Evolutionary conservation across 352 stramenopile species (phyloP), one percentile per base, ranked within the genome.

Genomic region (Lagenidium giganteum): DNA sequence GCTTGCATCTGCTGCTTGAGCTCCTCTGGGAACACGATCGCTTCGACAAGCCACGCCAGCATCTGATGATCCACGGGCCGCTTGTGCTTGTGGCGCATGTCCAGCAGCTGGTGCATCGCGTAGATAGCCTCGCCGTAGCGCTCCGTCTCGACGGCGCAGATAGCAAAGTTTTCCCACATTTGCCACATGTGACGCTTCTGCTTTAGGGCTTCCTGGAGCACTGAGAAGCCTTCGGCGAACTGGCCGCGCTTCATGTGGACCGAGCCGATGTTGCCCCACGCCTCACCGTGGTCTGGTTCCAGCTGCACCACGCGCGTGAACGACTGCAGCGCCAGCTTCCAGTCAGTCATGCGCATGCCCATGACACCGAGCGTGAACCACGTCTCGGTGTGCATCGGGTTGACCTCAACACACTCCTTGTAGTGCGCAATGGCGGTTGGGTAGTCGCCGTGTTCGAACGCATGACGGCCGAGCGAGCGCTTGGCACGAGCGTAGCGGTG

Each of bases 181-280:
- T 87, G 70, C 81, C 80, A 95, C 73, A 92, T 89, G 45, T 76
- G 53, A 22, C 78, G 75, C 55, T 88, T 89, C 39, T 93, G 78
- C 58, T 94, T 95, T 14, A 94, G 61, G 20, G 70, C 82, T 25
- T 93, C 71, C 48, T 77, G 54, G 23, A 95, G 65, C 27, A 90
- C 80, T 5, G 76, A 64, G 26, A 90, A 79, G n/a, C 83, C 85
- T 50, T 85, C 65, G 8, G 54, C 42, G 38, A 75, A 93, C 18
- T 83, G 65, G 16, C 73, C 58, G 28, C 83, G 65, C 34, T 66
- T 68, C 52, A 97, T 72, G 54, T 97, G 87, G 31, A 97, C 81
- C 23, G 90, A 95, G 30, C 87, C 90, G 6, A 98, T 64, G 64
- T 98, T 98, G 26, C 88, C 89, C 88, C 87, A 97, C 1, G 88